Conservation (phyloP, 2,329 filamentous ascomycete species). For the Fusarium ambrosium region DNA sequence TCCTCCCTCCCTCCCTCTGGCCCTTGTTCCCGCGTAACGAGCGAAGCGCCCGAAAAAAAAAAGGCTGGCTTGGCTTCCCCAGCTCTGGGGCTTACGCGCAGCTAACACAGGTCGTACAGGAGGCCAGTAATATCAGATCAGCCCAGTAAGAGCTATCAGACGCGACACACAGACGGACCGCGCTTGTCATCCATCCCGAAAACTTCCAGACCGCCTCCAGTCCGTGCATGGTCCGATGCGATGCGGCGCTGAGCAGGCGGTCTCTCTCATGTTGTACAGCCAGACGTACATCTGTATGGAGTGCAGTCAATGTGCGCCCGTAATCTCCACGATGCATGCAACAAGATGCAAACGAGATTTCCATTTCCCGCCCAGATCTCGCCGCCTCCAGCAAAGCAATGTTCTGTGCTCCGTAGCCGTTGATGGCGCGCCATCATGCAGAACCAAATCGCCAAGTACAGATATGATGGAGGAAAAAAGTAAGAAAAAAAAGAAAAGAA, state of each 20-base stretch:
- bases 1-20: not conserved
- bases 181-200: slow-evolving; percentile 29
- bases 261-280: not conserved
- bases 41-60: slow-evolving; percentile 15
- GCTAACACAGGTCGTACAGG: not conserved
- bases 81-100: slow-evolving; percentile 1
- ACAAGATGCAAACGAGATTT: slow-evolving; percentile 25
- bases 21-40: slow-evolving; percentile 7
- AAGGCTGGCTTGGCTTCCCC: not conserved
- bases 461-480: slow-evolving; percentile 21
- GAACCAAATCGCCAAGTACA: not conserved
- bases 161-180: not conserved
- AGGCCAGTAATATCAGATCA: slow-evolving; percentile 2
- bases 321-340: slow-evolving; percentile 33
- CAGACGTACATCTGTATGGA: slow-evolving; percentile 11
- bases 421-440: slow-evolving; percentile 1
- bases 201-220: slow-evolving; percentile 36
- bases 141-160: slow-evolving; percentile 3
- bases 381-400: slow-evolving; percentile 21
- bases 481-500: not conserved
- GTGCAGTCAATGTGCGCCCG: slow-evolving; percentile 17
- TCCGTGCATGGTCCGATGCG: slow-evolving; percentile 9
- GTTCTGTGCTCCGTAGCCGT: not conserved
- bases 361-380: slow-evolving; percentile 24
- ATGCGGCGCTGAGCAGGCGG: not conserved